These are phyloP conservation scores for Lathyrus aphaca DNA, from an alignment of 306 rosid genomes.

Conservation along the genomic window DNA sequence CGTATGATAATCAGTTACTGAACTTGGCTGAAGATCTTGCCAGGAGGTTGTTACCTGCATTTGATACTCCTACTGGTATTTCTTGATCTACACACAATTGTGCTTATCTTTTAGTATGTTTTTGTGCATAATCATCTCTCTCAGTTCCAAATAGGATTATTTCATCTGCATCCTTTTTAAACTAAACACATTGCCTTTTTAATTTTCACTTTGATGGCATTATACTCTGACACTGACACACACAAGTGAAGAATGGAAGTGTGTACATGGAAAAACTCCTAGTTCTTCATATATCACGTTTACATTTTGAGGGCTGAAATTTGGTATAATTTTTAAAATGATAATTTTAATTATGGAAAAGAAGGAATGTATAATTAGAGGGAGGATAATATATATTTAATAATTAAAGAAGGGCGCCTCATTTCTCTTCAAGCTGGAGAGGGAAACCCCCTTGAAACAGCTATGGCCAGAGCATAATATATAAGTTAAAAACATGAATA, in stretches of 20 bases:
- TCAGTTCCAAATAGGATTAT: slow-evolving; percentile 16
- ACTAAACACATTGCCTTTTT: not conserved
- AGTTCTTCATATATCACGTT: slow-evolving; percentile 14
- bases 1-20: slow-evolving; percentile 77
- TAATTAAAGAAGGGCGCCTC: not conserved
- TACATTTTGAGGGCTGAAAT: slow-evolving; percentile 21
- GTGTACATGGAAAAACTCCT: slow-evolving; percentile 7
- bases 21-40: slow-evolving; percentile 91
- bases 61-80: slow-evolving; percentile 96
- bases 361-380: slow-evolving; percentile 8
- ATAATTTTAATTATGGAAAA: slow-evolving; percentile 15
- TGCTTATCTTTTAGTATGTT: slow-evolving; percentile 30
- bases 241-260: slow-evolving; percentile 16
- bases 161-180: slow-evolving; percentile 4
- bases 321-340: not conserved
- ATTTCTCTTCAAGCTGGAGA: slow-evolving; percentile 27
- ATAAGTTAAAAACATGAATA: not conserved
- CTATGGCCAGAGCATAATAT: slow-evolving; percentile 19
- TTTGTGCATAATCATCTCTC: slow-evolving; percentile 9
- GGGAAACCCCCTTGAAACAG: slow-evolving; percentile 17
- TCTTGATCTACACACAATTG: slow-evolving; percentile 16
- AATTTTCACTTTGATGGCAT: slow-evolving; percentile 32
- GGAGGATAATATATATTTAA: slow-evolving; percentile 14
- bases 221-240: not conserved
- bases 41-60: slow-evolving; percentile 90